A percentile compares a stretch with the other conserved stretches of the same genome.
These are phyloP conservation scores for Leishmania turanica DNA, from an alignment of 208 protist genomes.

Conservation along the genomic window DNA sequence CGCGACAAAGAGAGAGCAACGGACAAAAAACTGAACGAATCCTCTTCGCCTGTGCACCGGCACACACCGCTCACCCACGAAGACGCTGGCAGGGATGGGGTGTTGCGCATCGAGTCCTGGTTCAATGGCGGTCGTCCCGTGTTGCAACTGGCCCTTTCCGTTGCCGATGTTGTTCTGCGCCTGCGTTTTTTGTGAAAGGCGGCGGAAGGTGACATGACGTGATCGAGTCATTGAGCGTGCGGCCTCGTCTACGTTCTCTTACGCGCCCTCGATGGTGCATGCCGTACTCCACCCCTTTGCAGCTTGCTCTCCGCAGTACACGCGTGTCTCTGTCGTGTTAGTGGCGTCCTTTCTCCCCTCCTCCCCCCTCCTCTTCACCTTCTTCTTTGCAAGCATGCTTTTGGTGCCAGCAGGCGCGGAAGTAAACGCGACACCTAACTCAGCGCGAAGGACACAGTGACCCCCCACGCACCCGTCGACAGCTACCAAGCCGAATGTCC, in stretches of 20 bases:
- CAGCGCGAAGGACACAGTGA: background rate
- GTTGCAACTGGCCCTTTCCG: background rate
- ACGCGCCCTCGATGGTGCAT: background rate
- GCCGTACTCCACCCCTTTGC: background rate
- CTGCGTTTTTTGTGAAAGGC: background rate
- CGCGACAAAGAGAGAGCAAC: background rate
- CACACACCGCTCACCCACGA: background rate
- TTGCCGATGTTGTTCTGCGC: background rate
- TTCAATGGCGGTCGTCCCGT: background rate
- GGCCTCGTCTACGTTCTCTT: background rate
- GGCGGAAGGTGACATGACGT: background rate
- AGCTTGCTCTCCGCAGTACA: background rate
- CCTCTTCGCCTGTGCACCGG: no score
- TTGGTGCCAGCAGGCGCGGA: background rate
- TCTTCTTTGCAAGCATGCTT: background rate
- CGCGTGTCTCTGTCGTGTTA: background rate
- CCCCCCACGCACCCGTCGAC: background rate
- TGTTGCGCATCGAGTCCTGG: background rate
- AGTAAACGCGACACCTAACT: background rate
- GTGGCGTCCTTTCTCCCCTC: background rate
- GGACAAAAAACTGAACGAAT: no score
- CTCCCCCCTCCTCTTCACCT: constrained; percentile 2
- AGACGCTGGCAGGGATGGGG: background rate
- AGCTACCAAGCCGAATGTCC: background rate
- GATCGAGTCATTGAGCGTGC: background rate